phyloP scores from a whole-genome alignment of 2,329 filamentous ascomycete genomes.

The Colletotrichum acutatum region DNA sequence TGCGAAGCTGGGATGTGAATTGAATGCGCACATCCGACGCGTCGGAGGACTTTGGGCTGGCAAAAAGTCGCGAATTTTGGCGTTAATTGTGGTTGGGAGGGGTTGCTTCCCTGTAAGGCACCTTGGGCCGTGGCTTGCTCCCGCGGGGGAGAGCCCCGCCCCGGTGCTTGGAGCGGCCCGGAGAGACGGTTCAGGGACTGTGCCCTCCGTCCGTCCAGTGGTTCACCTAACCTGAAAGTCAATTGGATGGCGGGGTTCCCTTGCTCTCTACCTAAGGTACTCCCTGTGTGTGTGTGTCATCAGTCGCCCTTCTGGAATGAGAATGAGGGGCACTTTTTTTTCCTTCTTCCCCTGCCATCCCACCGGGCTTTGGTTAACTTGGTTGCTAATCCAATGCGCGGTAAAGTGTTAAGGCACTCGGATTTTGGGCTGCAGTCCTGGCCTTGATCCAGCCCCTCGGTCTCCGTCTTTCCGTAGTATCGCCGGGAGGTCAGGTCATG shows the following conservation, averaged over 20 bases:
- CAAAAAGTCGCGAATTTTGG: conserved; percentile 46
- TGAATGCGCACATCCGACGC: conserved; percentile 25
- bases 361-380: not conserved
- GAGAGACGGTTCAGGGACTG: conserved; percentile 16
- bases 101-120: not conserved
- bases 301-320: not conserved
- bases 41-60: conserved; percentile 10
- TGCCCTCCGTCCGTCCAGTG: not conserved
- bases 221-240: not conserved
- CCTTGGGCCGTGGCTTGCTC: conserved; percentile 7
- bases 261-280: not conserved
- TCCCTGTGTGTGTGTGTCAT: not conserved
- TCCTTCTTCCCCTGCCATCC: not conserved
- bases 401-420: not conserved
- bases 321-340: conserved; percentile 18
- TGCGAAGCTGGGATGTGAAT: conserved; percentile 26
- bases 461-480: conserved; percentile 11
- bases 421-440: not conserved
- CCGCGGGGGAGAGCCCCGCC: not conserved
- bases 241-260: conserved; percentile 14
- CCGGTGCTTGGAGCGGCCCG: conserved; percentile 9
- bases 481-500: conserved; percentile 22
- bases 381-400: not conserved
- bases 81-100: conserved; percentile 41
- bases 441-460: not conserved